These are phyloP conservation scores for Russula foetens DNA, from an alignment of 768 basidiomycete species.

Conservation along the genomic window DNA sequence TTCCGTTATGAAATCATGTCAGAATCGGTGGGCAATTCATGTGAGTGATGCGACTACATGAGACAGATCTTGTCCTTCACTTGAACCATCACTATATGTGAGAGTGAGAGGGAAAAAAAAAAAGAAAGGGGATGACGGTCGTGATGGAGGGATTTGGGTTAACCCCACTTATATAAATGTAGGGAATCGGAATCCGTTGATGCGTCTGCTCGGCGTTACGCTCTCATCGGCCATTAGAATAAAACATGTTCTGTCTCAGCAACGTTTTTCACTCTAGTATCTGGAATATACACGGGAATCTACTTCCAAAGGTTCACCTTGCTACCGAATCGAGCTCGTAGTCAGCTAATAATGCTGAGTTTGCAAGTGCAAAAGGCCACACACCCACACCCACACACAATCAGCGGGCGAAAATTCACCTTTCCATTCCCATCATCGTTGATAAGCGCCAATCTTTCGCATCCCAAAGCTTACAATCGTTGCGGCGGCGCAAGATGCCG, in stretches of 20 bases:
- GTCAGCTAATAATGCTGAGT: too few species aligned
- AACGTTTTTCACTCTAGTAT: too few species aligned
- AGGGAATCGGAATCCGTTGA: neutral
- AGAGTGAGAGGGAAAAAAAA: neutral
- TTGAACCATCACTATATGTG: conserved; percentile 31
- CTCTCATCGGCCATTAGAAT: neutral
- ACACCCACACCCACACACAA: too few species aligned
- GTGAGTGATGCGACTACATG: conserved; percentile 41
- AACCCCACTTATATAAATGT: neutral
- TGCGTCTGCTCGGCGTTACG: neutral
- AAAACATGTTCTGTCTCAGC: neutral
- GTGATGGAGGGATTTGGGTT: neutral
- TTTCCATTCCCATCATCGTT: too few species aligned
- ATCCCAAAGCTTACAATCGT: too few species aligned
- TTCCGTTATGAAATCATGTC: neutral
- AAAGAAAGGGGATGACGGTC: neutral
- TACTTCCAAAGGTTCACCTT: too few species aligned
- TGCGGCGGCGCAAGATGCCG: too few species aligned
- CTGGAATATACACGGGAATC: too few species aligned
- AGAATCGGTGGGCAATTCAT: neutral
- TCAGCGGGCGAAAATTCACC: too few species aligned
- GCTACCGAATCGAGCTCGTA: too few species aligned
- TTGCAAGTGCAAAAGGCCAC: too few species aligned
- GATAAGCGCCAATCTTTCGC: too few species aligned
- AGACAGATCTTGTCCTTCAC: conserved; percentile 88